phyloP scores from a whole-genome alignment of 2,329 filamentous ascomycete genomes.

The Phialocephala sp. region DNA sequence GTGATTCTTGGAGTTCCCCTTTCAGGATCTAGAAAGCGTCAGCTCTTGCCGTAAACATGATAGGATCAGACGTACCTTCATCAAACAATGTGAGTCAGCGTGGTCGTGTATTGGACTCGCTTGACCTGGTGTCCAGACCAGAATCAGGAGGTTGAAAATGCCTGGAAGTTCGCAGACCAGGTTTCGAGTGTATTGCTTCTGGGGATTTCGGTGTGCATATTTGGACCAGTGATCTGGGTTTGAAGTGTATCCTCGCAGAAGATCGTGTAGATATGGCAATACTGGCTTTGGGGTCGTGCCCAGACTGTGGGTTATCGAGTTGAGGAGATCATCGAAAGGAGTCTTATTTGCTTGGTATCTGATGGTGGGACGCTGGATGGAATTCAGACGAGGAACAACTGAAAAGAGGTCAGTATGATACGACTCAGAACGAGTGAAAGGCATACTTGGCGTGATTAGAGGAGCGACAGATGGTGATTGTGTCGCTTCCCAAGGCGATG shows the following conservation, averaged over 20 bases:
- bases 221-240: conserved; percentile 63
- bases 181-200: conserved; percentile 81
- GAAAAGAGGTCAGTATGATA: background rate
- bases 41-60: background rate
- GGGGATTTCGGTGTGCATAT: conserved; percentile 74
- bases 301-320: conserved; percentile 27
- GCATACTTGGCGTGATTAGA: conserved; percentile 8
- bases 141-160: conserved; percentile 67
- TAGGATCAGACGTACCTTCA: conserved; percentile 76
- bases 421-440: background rate
- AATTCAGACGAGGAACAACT: background rate
- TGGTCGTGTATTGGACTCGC: conserved; percentile 87
- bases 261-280: conserved; percentile 28
- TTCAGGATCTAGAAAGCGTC: conserved; percentile 59
- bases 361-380: background rate
- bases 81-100: conserved; percentile 87
- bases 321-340: conserved; percentile 32
- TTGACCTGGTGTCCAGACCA: conserved; percentile 89
- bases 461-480: conserved; percentile 5
- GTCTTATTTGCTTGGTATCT: conserved; percentile 12
- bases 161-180: conserved; percentile 88
- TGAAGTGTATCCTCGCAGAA: conserved; percentile 35
- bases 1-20: conserved; percentile 78
- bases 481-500: conserved; percentile 7
- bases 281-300: conserved; percentile 25